These are phyloP conservation scores for Oenanthe sinensis DNA, from an alignment of 129 eudicot species.

Conservation along the genomic window DNA sequence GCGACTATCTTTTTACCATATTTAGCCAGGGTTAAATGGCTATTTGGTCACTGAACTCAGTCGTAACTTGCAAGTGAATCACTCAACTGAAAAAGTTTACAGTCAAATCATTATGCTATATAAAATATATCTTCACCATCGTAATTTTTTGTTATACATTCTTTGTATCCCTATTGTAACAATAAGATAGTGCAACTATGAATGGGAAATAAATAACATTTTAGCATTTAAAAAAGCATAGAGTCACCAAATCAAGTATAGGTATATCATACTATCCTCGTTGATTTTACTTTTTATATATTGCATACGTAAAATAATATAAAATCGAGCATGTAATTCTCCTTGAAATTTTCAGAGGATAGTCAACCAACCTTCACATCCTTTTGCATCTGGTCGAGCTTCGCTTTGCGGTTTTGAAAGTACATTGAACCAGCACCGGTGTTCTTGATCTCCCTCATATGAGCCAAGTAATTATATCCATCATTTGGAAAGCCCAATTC, in stretches of 20 bases:
- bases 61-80: too few species aligned
- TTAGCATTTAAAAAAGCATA: not conserved
- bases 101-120: too few species aligned
- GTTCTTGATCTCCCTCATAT: conserved; percentile 78
- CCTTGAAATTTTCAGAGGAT: not conserved
- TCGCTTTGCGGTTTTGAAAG: conserved; percentile 66
- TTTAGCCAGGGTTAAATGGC: not conserved
- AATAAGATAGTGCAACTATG: not conserved
- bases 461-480: conserved; percentile 80
- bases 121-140: not conserved
- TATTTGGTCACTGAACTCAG: too few species aligned
- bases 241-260: not conserved
- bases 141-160: not conserved
- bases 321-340: not conserved
- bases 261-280: not conserved
- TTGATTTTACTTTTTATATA: not conserved
- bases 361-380: conserved; percentile 75
- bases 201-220: too few species aligned
- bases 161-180: not conserved
- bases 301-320: not conserved
- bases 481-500: conserved; percentile 98
- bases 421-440: conserved; percentile 73
- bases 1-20: not conserved
- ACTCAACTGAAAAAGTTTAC: too few species aligned
- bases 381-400: conserved; percentile 37